These are phyloP conservation scores for Trifolium subterraneum DNA, from an alignment of 306 rosid genomes.

Conservation along the genomic window DNA sequence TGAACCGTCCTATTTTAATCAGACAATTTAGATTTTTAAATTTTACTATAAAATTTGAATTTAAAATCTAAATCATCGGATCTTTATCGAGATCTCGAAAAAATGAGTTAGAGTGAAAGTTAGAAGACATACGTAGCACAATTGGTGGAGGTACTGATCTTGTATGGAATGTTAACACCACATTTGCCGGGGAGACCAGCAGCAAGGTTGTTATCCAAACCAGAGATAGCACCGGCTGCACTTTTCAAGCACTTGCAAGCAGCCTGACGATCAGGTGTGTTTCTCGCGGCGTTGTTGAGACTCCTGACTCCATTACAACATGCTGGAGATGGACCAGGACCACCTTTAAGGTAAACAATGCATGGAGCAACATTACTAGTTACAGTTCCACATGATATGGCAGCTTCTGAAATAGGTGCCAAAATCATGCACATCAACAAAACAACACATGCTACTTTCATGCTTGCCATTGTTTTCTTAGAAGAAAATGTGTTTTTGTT, in stretches of 20 bases:
- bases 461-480: conserved; percentile 30
- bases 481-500: not conserved
- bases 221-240: not conserved
- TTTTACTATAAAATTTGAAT: not conserved
- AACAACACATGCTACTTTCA: conserved; percentile 46
- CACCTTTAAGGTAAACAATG: not conserved
- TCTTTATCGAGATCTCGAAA: too few species aligned
- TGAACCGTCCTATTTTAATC: too few species aligned
- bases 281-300: conserved; percentile 25
- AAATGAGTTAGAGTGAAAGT: too few species aligned
- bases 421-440: conserved; percentile 34
- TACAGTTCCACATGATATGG: conserved; percentile 56
- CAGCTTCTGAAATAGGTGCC: conserved; percentile 43
- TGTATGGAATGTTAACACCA: conserved; percentile 44
- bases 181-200: conserved; percentile 38
- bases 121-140: conserved; percentile 32
- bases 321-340: rapidly evolving
- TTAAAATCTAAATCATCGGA: not conserved
- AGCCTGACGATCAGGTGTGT: conserved; percentile 48
- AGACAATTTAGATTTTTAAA: too few species aligned
- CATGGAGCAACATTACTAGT: not conserved
- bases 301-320: conserved; percentile 45
- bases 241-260: conserved; percentile 37
- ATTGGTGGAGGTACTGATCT: conserved; percentile 47
- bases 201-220: not conserved